These are phyloP conservation scores for Alloteropsis semialata DNA, from an alignment of 176 grass and related monocot genomes.

Conservation along the genomic window DNA sequence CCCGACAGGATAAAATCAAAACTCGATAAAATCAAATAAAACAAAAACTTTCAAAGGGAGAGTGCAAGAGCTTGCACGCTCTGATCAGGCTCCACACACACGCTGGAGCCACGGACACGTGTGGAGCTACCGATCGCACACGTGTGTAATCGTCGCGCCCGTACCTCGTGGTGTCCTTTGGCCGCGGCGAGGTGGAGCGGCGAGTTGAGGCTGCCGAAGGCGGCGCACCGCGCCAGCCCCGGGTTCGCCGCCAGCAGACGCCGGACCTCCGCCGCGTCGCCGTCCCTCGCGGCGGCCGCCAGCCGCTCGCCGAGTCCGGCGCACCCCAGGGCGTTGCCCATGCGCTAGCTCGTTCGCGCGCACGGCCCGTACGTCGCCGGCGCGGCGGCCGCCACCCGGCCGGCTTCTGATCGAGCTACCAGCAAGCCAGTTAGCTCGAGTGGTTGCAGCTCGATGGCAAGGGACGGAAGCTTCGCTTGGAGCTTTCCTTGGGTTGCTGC, in stretches of 20 bases:
- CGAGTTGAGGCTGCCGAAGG: slow-evolving; percentile 77
- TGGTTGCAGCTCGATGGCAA: background rate
- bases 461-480: background rate
- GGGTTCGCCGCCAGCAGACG: slow-evolving; percentile 55
- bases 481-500: background rate
- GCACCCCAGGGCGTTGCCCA: slow-evolving; percentile 87
- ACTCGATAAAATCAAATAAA: too few relatives aligned
- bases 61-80: too few relatives aligned
- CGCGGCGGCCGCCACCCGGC: background rate
- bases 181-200: slow-evolving; percentile 82
- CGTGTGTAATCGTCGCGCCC: too few relatives aligned
- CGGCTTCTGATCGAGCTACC: background rate
- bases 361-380: background rate
- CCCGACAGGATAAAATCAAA: too few relatives aligned
- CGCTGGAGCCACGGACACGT: too few relatives aligned
- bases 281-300: slow-evolving; percentile 62
- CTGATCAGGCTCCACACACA: too few relatives aligned
- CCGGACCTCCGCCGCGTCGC: slow-evolving; percentile 54
- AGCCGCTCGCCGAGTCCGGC: slow-evolving; percentile 62
- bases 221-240: slow-evolving; percentile 56
- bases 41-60: too few relatives aligned
- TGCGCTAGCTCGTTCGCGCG: background rate
- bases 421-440: background rate
- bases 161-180: slow-evolving; percentile 74
- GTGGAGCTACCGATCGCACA: too few relatives aligned